Evolutionary conservation across 2,329 filamentous ascomycete genomes (phyloP).

Genomic region (Colletotrichum lindemuthianum): DNA sequence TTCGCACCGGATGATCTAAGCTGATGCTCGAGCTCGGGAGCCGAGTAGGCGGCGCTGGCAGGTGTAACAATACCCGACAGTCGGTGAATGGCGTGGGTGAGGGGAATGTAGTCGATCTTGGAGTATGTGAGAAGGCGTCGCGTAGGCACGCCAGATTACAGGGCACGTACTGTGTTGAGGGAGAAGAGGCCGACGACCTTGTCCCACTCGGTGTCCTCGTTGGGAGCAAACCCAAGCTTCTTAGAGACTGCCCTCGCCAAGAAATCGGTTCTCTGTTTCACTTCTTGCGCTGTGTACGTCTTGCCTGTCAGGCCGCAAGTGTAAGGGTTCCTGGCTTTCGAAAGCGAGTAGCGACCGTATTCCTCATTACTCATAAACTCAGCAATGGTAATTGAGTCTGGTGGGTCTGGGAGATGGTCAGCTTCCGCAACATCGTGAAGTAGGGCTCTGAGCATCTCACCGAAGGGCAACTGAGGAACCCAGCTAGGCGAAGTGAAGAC

Average conservation of each 20-base stretch:
- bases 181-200: slow-evolving; percentile 82
- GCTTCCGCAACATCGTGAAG: slow-evolving; percentile 9
- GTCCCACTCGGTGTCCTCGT: slow-evolving; percentile 81
- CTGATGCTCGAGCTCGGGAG: slow-evolving; percentile 76
- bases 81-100: slow-evolving; percentile 79
- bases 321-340: slow-evolving; percentile 74
- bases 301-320: slow-evolving; percentile 80
- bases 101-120: slow-evolving; percentile 78
- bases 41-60: slow-evolving; percentile 79
- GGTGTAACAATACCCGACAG: slow-evolving; percentile 79
- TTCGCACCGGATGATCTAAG: slow-evolving; percentile 75
- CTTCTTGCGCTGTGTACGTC: slow-evolving; percentile 70
- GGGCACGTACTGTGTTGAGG: slow-evolving; percentile 75
- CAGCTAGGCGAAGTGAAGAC: slow-evolving; percentile 71
- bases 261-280: slow-evolving; percentile 72
- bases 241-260: slow-evolving; percentile 76
- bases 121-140: neutral
- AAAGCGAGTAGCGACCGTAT: slow-evolving; percentile 72
- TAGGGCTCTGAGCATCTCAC: slow-evolving; percentile 46
- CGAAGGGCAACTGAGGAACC: slow-evolving; percentile 67
- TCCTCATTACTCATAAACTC: slow-evolving; percentile 82
- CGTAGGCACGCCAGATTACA: neutral
- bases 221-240: slow-evolving; percentile 76
- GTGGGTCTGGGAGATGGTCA: slow-evolving; percentile 58
- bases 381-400: slow-evolving; percentile 78